Base-by-base conservation (phyloP, 169 alveolate species). In the Besnoitia besnoiti region DNA sequence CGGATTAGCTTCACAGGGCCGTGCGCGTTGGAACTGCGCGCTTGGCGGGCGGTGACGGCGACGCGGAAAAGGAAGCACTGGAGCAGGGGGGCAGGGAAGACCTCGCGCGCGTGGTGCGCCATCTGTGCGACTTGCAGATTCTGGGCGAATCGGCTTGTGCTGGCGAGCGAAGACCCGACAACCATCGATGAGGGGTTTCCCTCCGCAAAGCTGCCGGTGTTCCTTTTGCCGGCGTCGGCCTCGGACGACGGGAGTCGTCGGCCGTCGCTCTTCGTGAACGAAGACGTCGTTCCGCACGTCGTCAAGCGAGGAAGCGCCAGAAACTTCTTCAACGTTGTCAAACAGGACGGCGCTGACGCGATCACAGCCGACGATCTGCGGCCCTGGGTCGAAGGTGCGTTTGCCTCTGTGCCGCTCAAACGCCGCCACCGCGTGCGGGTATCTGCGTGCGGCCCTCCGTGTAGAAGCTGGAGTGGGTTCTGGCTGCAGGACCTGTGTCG, bases 311-410 rank as follows among this genome's bases (percentile, higher is more conserved):
- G 87, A 37, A 77, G 87, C 40, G 87, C 59, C 40, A 30, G 49
- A 2, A 77, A 77, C 59, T 77, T 77, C 87, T 77, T 77, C 55
- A 39, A 77, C 55, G 37, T 77, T 44, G 87, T 77, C 37, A 77
- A 77, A 42, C 59, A 19, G 59, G 39, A 24, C 12, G 87, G 55
- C 87, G 49, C 40, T 0, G 87, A 77, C 21, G 35, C n/a, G 21
- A 77, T 77, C 87, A 39, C 87, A 14, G 44, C 87, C n/a, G 87
- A 77, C 37, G 87, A 77, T 39, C 30, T 77, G 44, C 10, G 87
- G 59, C 87, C 87, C 10, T 77, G 87, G 87, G 40, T 77, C 33
- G 87, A 77, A 7, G 87, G 87, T 77, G 55, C 39, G 67, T n/a
- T 19, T n/a, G n/a, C n/a, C n/a, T n/a, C n/a, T n/a, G n/a, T n/a